These are phyloP conservation scores for Pythium insidiosum DNA, from an alignment of 352 stramenopile species.

Conservation along the genomic window DNA sequence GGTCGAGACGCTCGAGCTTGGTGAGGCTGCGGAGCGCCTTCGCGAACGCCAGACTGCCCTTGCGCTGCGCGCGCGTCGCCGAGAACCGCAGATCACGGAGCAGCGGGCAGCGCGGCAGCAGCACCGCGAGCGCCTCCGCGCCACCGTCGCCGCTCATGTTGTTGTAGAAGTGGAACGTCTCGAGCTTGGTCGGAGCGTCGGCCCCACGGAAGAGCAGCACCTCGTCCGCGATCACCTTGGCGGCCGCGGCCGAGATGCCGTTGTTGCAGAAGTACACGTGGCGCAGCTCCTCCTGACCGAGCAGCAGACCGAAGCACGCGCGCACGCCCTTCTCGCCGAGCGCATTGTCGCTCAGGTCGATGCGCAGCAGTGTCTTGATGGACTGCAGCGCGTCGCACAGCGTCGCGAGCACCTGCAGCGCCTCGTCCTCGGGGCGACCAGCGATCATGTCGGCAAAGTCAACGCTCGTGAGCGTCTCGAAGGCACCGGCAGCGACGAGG, in stretches of 20 bases:
- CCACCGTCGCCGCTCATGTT: slow-evolving; percentile 96
- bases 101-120: slow-evolving; percentile 79
- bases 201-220: slow-evolving; percentile 76
- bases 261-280: slow-evolving; percentile 94
- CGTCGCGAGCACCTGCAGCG: slow-evolving; percentile 72
- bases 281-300: slow-evolving; percentile 64
- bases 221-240: slow-evolving; percentile 81
- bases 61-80: slow-evolving; percentile 82
- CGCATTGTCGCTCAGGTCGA: slow-evolving; percentile 93
- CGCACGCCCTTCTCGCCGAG: slow-evolving; percentile 92
- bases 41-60: slow-evolving; percentile 85
- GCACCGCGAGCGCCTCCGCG: slow-evolving; percentile 75
- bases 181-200: slow-evolving; percentile 71
- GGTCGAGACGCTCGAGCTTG: slow-evolving; percentile 82
- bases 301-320: slow-evolving; percentile 84
- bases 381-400: slow-evolving; percentile 62
- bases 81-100: slow-evolving; percentile 92
- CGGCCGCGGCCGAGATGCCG: slow-evolving; percentile 86
- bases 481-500: slow-evolving; percentile 37
- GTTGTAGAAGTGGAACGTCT: slow-evolving; percentile 96
- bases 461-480: slow-evolving; percentile 53
- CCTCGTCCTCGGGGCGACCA: slow-evolving; percentile 70
- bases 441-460: slow-evolving; percentile 88
- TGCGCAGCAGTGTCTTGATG: slow-evolving; percentile 71
- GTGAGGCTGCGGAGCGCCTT: slow-evolving; percentile 58